These are phyloP conservation scores for Penicillium arizonense DNA, from an alignment of 495 filamentous ascomycete species.

Conservation along the genomic window DNA sequence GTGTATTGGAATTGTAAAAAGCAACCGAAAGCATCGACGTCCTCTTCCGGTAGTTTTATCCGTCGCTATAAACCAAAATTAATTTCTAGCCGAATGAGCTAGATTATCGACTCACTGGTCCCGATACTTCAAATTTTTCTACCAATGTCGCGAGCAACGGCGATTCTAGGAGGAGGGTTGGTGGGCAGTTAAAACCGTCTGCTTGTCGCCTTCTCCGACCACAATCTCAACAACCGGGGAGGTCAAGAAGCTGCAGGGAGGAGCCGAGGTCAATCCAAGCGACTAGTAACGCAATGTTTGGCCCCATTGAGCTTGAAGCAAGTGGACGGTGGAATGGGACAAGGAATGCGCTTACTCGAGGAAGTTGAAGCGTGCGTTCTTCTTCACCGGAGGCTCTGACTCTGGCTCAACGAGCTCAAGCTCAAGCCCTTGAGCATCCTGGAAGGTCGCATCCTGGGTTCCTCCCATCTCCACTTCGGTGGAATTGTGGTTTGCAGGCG, in stretches of 20 bases:
- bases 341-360: conserved; percentile 29
- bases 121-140: conserved; percentile 49
- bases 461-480: conserved; percentile 25
- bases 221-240: conserved; percentile 77
- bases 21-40: conserved; percentile 79
- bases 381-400: conserved; percentile 21
- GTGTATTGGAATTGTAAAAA: conserved; percentile 94
- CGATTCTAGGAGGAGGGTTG: conserved; percentile 71
- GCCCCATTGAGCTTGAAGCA: too few relatives aligned
- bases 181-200: conserved; percentile 71
- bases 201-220: conserved; percentile 61
- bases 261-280: background rate
- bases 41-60: conserved; percentile 66
- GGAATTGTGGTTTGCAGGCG: conserved; percentile 1
- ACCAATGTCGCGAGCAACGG: conserved; percentile 70
- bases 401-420: background rate
- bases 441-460: conserved; percentile 15
- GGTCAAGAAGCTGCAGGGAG: conserved; percentile 47
- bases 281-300: too few relatives aligned
- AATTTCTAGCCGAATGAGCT: background rate
- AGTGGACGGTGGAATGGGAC: background rate
- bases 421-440: conserved; percentile 16
- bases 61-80: conserved; percentile 43
- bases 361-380: conserved; percentile 27
- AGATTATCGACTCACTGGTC: conserved; percentile 20